These are phyloP conservation scores for Cystobasidium ongulense DNA, from an alignment of 768 basidiomycete species.

Conservation along the genomic window DNA sequence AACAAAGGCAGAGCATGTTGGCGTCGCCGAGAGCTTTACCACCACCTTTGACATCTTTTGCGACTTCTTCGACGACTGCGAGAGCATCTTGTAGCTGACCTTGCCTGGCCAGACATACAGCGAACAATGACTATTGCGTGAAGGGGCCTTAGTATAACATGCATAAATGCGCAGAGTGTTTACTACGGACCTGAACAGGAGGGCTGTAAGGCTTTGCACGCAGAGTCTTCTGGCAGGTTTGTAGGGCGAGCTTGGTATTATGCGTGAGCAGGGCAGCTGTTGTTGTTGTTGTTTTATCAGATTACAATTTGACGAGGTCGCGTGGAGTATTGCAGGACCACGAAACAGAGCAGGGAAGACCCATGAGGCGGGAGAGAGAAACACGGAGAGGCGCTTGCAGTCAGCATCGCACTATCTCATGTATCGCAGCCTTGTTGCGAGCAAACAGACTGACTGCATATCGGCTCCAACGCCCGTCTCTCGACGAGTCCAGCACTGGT, in stretches of 20 bases:
- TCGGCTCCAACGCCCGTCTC: conserved; percentile 8
- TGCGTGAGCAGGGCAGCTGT: conserved; percentile 2
- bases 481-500: conserved; percentile 8
- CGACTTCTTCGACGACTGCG: not conserved
- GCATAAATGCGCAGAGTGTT: not conserved
- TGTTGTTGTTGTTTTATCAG: not conserved
- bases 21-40: conserved; percentile 12
- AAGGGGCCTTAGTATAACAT: not conserved
- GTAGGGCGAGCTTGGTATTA: not conserved
- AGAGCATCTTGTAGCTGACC: not conserved
- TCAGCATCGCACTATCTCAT: too few relatives aligned
- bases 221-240: not conserved
- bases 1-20: conserved; percentile 1
- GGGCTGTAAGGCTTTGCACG: not conserved
- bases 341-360: too few relatives aligned
- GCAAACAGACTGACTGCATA: conserved; percentile 10
- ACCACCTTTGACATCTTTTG: conserved; percentile 12
- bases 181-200: not conserved
- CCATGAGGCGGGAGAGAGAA: too few relatives aligned
- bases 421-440: not conserved
- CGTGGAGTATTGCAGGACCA: too few relatives aligned
- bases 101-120: not conserved
- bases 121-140: not conserved
- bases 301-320: not conserved
- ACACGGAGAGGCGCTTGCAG: too few relatives aligned